These are phyloP conservation scores for Podila minutissima DNA, from an alignment of 192 early-diverging fungal species.

Conservation along the genomic window DNA sequence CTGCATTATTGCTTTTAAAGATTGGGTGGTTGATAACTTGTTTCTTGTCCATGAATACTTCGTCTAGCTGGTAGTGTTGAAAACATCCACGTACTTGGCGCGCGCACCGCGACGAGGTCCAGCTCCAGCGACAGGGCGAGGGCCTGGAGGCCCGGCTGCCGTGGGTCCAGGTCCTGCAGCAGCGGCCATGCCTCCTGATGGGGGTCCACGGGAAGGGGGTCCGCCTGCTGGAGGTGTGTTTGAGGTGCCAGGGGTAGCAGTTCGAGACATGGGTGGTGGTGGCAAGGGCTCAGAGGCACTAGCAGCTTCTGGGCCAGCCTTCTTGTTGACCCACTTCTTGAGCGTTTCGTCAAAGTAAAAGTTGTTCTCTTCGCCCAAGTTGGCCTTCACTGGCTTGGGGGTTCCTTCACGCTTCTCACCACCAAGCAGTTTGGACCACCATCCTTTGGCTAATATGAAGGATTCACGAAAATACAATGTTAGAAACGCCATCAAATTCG, in stretches of 20 bases:
- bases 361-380: constrained; percentile 84
- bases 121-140: constrained; percentile 27
- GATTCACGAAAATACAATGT: neutral
- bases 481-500: neutral
- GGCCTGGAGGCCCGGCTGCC: constrained; percentile 32
- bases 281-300: constrained; percentile 14
- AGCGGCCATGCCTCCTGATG: constrained; percentile 9
- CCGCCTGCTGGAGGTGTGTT: neutral
- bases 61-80: constrained; percentile 34
- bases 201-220: constrained; percentile 11
- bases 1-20: too few species aligned
- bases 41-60: neutral
- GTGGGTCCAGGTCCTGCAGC: constrained; percentile 4
- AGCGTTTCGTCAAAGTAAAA: constrained; percentile 90
- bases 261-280: constrained; percentile 40
- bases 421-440: constrained; percentile 49
- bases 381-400: constrained; percentile 73
- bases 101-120: constrained; percentile 48
- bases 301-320: constrained; percentile 26
- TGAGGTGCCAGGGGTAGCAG: constrained; percentile 6
- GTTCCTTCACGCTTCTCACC: constrained; percentile 41
- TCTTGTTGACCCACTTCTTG: constrained; percentile 91
- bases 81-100: constrained; percentile 60
- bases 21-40: too few species aligned
- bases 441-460: constrained; percentile 21